Evolutionary conservation across 2,329 filamentous ascomycete genomes (phyloP), one percentile per base, ranked within the genome.

Genomic region (Aspergillus aculeatinus): DNA sequence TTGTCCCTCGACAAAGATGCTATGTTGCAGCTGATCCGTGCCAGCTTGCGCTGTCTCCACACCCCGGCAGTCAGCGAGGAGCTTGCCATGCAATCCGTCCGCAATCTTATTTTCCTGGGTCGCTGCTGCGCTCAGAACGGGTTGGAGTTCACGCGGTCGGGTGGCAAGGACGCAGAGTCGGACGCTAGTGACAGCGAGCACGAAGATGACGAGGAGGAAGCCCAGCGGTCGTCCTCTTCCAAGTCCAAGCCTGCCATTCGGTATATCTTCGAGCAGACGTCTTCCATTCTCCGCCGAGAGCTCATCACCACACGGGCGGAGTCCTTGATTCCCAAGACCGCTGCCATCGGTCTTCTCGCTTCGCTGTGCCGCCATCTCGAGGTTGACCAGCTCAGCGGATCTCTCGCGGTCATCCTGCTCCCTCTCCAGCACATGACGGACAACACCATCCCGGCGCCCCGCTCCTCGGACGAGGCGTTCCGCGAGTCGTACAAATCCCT

Each of bases 351-450:
- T 54, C 85, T 96, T 6, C 79, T 96, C 51, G 86, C 89, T 57
- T 86, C 87, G 0, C 83, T 96, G 12, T 84, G 85, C 65, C 83
- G 83, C 55, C 85, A 87, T 48, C 80, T 91, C 2, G 79, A 87
- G 0, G 71, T 78, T 1, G 77, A 83, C 2, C 80, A 85, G 3
- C 81, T 94, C 9, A 73, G 79, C 1, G 82, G 86, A 0, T 89
- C 87, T 1, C 80, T 96, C 19, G 84, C 87, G 64, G 80, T 81
- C 27, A 80, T 90, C 49, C 81, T 91, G 1, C 79, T 86, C 5
- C 88, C 89, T 0, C 83, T 98, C 5, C 88, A 94, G 71, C 91
- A 95, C 72, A 80, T 99, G 42, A 96, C 92, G 0, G 92, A 97
- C 72, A 83, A 89, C 1, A 85, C 85, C 1, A 92, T 94, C 53